Evolutionary conservation across 176 grass and related monocot species (phyloP).

Genomic region (Sorghum bicolor): DNA sequence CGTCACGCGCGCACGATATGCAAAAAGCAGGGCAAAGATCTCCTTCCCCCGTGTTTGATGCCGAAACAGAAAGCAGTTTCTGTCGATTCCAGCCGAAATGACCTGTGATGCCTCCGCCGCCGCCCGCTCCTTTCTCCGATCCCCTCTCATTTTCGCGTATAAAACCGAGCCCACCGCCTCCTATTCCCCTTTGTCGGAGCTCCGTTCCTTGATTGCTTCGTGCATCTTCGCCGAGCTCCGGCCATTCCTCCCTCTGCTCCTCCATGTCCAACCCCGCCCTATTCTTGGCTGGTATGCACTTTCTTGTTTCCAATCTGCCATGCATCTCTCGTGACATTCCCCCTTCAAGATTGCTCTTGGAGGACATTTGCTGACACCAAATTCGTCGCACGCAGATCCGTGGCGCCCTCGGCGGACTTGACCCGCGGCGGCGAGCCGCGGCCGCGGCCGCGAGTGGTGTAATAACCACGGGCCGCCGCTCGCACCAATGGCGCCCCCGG

Average conservation of each 20-base stretch:
- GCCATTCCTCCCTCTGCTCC: background rate
- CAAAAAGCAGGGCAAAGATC: background rate
- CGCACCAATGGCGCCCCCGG: slow-evolving; percentile 7
- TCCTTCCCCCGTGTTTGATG: background rate
- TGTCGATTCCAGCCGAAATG: background rate
- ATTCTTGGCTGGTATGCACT: background rate
- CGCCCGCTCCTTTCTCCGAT: background rate
- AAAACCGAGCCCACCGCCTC: background rate
- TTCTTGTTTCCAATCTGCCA: background rate
- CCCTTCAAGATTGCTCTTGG: background rate
- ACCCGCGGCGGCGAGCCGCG: background rate
- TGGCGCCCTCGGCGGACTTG: slow-evolving; percentile 4
- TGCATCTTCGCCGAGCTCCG: slow-evolving; percentile 20
- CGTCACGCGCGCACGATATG: background rate
- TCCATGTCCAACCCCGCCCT: background rate
- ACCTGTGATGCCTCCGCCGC: background rate
- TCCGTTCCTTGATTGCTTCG: slow-evolving; percentile 12
- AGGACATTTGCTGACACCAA: background rate
- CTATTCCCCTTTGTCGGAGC: slow-evolving; percentile 34
- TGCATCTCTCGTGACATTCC: background rate
- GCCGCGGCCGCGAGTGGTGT: background rate
- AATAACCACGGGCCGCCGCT: background rate
- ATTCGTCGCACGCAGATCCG: slow-evolving; percentile 6
- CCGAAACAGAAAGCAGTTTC: slow-evolving; percentile 29
- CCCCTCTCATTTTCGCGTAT: background rate